Conservation (phyloP, 306 rosid genomes). For the Acacia melanoxylon region DNA sequence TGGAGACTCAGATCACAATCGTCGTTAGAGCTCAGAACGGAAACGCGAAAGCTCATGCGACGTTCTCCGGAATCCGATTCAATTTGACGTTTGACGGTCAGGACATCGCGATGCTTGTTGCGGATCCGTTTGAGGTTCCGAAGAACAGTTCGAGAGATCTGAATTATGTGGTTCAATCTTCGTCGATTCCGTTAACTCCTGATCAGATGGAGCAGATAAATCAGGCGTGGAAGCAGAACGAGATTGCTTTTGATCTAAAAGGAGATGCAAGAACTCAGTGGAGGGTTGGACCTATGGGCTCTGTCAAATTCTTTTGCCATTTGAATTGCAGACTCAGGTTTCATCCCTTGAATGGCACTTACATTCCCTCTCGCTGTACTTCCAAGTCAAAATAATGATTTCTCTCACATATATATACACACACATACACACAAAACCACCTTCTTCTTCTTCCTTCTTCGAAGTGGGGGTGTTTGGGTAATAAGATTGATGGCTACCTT, state of each 20-base stretch:
- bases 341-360: slow-evolving; percentile 57
- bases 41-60: slow-evolving; percentile 72
- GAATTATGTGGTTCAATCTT: slow-evolving; percentile 49
- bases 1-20: slow-evolving; percentile 56
- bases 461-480: slow-evolving; percentile 9
- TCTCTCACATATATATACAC: background rate
- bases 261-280: slow-evolving; percentile 64
- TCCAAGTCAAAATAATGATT: slow-evolving; percentile 64
- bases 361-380: slow-evolving; percentile 52
- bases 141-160: slow-evolving; percentile 52
- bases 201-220: slow-evolving; percentile 53
- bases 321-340: slow-evolving; percentile 66
- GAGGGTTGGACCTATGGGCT: slow-evolving; percentile 64
- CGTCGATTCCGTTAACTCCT: slow-evolving; percentile 55
- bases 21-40: slow-evolving; percentile 66
- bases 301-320: slow-evolving; percentile 54
- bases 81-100: slow-evolving; percentile 50
- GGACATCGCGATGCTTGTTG: slow-evolving; percentile 54
- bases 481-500: slow-evolving; percentile 6
- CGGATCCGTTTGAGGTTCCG: slow-evolving; percentile 51
- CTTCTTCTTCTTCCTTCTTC: background rate
- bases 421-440: background rate
- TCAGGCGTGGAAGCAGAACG: slow-evolving; percentile 46
- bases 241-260: slow-evolving; percentile 53
- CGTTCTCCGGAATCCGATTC: slow-evolving; percentile 56